Evolutionary conservation across 2,329 filamentous ascomycete genomes (phyloP).

Genomic region (Exophiala alcalophila): DNA sequence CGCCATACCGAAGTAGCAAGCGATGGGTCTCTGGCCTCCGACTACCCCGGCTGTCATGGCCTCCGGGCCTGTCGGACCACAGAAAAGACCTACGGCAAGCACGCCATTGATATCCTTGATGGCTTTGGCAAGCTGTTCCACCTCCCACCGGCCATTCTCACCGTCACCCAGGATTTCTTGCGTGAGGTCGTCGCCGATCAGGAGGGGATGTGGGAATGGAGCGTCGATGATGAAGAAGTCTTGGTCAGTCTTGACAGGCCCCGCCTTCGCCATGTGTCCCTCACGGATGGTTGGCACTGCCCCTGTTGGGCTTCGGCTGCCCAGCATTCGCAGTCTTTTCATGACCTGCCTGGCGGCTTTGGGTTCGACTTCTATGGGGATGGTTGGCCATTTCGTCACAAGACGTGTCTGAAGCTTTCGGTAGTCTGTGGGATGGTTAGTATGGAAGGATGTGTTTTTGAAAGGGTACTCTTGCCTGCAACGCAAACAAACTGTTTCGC

Average conservation of each 20-base stretch:
- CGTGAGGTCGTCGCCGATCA: conserved; percentile 59
- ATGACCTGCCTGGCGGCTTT: conserved; percentile 77
- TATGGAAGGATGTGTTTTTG: too few species aligned
- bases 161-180: conserved; percentile 53
- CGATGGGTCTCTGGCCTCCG: conserved; percentile 84
- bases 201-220: conserved; percentile 68
- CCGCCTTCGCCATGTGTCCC: conserved; percentile 72
- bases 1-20: conserved; percentile 91
- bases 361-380: conserved; percentile 92
- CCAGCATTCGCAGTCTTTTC: conserved; percentile 67
- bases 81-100: conserved; percentile 87
- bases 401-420: conserved; percentile 80
- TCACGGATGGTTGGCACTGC: conserved; percentile 55
- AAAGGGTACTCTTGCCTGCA: conserved; percentile 57
- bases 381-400: conserved; percentile 70
- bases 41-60: conserved; percentile 58
- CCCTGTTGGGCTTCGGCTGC: conserved; percentile 62
- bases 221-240: conserved; percentile 90
- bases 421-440: conserved; percentile 62
- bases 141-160: conserved; percentile 71
- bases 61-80: conserved; percentile 73
- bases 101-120: conserved; percentile 84
- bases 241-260: conserved; percentile 81
- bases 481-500: conserved; percentile 85
- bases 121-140: conserved; percentile 67